Percentiles rank a stretch among this genome's conserved stretches.
Evolutionary conservation across 306 rosid species (phyloP).

Genomic region (Cucumis cinereus): DNA sequence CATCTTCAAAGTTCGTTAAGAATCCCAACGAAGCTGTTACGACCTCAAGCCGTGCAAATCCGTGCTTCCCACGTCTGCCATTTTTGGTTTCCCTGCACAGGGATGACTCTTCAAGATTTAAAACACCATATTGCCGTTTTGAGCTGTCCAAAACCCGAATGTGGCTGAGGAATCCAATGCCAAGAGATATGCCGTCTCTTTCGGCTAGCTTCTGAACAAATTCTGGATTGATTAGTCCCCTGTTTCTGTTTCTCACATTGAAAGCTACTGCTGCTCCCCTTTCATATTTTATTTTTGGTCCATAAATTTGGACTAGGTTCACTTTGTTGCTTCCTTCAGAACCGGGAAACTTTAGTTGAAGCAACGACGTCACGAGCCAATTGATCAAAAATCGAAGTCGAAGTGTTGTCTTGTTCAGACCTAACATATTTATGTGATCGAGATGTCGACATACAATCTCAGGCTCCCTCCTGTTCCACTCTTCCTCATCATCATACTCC

Average conservation of each 20-base stretch:
- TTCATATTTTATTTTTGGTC: slow-evolving; percentile 92
- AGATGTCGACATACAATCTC: slow-evolving; percentile 64
- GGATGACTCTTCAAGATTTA: slow-evolving; percentile 18
- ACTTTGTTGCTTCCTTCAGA: slow-evolving; percentile 34
- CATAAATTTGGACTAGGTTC: slow-evolving; percentile 71
- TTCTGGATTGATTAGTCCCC: slow-evolving; percentile 71
- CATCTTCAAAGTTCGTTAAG: slow-evolving; percentile 86
- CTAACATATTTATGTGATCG: slow-evolving; percentile 76
- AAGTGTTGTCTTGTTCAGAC: slow-evolving; percentile 81
- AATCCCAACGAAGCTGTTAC: slow-evolving; percentile 88
- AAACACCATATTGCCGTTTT: slow-evolving; percentile 37
- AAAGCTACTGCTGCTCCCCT: slow-evolving; percentile 97
- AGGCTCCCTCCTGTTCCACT: slow-evolving; percentile 54
- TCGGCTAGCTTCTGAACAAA: slow-evolving; percentile 91
- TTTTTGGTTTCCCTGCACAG: slow-evolving; percentile 56
- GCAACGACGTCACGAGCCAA: slow-evolving; percentile 83
- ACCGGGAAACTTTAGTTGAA: slow-evolving; percentile 60
- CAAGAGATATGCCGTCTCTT: slow-evolving; percentile 79
- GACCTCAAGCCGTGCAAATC: slow-evolving; percentile 73
- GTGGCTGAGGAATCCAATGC: slow-evolving; percentile 76
- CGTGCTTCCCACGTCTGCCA: slow-evolving; percentile 51
- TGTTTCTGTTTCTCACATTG: slow-evolving; percentile 58
- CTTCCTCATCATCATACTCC: slow-evolving; percentile 57
- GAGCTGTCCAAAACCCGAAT: slow-evolving; percentile 51
- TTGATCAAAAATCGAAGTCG: slow-evolving; percentile 81